A percentile compares a stretch with the other conserved stretches of the same genome.
These are phyloP conservation scores for Chrysoporthe cubensis DNA, from an alignment of 2,329 filamentous ascomycete species.

Conservation along the genomic window DNA sequence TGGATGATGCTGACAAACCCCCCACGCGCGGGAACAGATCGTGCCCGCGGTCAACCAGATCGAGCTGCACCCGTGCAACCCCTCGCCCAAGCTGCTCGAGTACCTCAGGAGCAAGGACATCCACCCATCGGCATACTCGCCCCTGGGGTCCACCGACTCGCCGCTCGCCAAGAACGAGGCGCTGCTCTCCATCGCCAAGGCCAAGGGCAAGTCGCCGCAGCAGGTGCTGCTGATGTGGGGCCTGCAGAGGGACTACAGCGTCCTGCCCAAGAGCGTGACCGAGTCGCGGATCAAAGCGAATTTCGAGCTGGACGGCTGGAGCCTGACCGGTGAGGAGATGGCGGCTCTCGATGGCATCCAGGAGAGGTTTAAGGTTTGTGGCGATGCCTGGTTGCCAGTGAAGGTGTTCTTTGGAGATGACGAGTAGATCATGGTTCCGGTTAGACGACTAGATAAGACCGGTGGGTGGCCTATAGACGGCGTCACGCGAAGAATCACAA, in stretches of 20 bases:
- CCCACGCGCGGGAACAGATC: constrained; percentile 40
- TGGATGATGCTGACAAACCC: background rate
- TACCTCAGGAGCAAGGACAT: constrained; percentile 76
- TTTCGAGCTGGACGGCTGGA: constrained; percentile 75
- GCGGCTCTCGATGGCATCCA: constrained; percentile 67
- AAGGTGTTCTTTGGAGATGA: constrained; percentile 86
- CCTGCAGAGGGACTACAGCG: constrained; percentile 77
- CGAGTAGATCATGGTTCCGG: constrained; percentile 54
- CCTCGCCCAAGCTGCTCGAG: constrained; percentile 76
- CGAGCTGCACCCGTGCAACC: constrained; percentile 80
- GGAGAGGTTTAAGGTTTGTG: constrained; percentile 83
- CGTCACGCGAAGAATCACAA: background rate
- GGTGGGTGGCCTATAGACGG: background rate
- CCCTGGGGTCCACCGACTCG: constrained; percentile 72
- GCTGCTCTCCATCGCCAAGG: constrained; percentile 64
- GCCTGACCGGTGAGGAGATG: constrained; percentile 73
- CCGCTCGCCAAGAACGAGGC: constrained; percentile 69
- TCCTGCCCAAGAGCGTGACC: constrained; percentile 85
- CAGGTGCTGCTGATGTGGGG: constrained; percentile 83
- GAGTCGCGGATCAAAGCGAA: constrained; percentile 75
- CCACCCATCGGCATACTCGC: constrained; percentile 75
- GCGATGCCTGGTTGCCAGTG: constrained; percentile 72
- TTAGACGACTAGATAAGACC: background rate
- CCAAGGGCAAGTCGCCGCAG: constrained; percentile 70
- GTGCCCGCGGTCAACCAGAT: constrained; percentile 78